Base-by-base conservation (phyloP, 345 rosid genomes). In the Citrus mangshanensis region DNA sequence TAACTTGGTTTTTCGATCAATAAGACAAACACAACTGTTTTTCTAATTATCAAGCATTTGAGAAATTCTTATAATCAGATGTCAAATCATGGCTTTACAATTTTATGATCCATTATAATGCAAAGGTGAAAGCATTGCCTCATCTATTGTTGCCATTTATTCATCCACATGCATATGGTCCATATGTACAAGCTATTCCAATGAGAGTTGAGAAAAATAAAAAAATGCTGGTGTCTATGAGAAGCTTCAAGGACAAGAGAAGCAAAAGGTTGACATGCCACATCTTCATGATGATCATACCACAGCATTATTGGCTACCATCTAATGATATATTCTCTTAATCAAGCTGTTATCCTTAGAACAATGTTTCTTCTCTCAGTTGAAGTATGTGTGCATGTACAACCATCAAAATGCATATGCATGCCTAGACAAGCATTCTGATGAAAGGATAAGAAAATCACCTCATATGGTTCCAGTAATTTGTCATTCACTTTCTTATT, bases 381-480 rank as follows among this genome's bases (percentile, higher is more conserved):
- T 78, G 73, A 66, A 76, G 49, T 22, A 69, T 58, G 65, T 58
- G 79, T 67, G 27, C 67, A 67, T 67, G 58, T 54, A 55, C 13
- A 22, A 9, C 28, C 22, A 62, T 9, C 63, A 71, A 75, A 68
- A 30, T 30, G 37, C 10, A 34, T 16, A 16, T 25, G 34, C 34
- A 24, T 59, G 19, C 54, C 46, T 49, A 61, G 24, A 68, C 12
- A 73, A 68, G 46, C 38, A 37, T 21, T 55, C n/a, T 49, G 32
- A 65, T 49, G 3, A 32, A 65, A 65, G 28, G 35, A 78, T 76
- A 34, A 68, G 77, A 77, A 85, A 81, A 78, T 77, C 77, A 92
- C 99, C 97, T 93, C 99, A 77, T 67, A 91, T 25, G 99, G 99
- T 86, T 95, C 99, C 71, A 88, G 85, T 84, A 92, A 78, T 85